Evolutionary conservation across 176 grass and related monocot genomes (phyloP).

Genomic region (Olyra latifolia): DNA sequence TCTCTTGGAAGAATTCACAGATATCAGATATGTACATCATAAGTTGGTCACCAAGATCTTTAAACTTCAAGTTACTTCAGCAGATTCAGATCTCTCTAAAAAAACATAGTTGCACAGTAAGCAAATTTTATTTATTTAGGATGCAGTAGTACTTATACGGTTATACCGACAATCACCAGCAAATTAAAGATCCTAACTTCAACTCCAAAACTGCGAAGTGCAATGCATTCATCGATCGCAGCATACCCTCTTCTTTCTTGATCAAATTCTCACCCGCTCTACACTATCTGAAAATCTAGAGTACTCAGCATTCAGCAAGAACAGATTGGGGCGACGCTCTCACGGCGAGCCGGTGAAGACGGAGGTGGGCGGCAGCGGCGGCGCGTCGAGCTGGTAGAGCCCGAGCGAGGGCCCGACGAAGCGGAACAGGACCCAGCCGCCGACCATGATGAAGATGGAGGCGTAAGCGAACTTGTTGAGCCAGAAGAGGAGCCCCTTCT

Average conservation of each 20-base stretch:
- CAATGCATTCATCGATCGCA: neutral
- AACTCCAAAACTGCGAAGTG: neutral
- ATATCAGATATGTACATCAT: too few relatives aligned
- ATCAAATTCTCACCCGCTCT: neutral
- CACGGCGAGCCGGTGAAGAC: constrained; percentile 36
- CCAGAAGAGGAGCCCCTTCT: constrained; percentile 90
- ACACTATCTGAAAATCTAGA: constrained; percentile 26
- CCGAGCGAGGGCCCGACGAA: constrained; percentile 81
- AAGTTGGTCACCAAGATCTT: neutral
- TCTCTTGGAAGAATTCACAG: constrained; percentile 2
- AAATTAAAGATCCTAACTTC: constrained; percentile 1
- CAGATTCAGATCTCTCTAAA: neutral
- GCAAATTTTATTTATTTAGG: constrained; percentile 3
- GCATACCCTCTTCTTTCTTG: neutral
- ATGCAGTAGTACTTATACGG: neutral
- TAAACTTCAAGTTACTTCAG: neutral
- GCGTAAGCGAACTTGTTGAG: constrained; percentile 97
- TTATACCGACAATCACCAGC: neutral
- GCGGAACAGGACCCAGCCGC: constrained; percentile 88
- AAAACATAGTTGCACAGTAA: too few relatives aligned
- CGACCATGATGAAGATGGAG: constrained; percentile 78
- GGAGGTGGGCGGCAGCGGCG: constrained; percentile 56
- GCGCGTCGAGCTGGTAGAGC: constrained; percentile 79
- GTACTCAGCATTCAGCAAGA: neutral
- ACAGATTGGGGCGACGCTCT: neutral